Evolutionary conservation across 2,329 filamentous ascomycete genomes (phyloP).

Genomic region (Diaporthe helianthi): DNA sequence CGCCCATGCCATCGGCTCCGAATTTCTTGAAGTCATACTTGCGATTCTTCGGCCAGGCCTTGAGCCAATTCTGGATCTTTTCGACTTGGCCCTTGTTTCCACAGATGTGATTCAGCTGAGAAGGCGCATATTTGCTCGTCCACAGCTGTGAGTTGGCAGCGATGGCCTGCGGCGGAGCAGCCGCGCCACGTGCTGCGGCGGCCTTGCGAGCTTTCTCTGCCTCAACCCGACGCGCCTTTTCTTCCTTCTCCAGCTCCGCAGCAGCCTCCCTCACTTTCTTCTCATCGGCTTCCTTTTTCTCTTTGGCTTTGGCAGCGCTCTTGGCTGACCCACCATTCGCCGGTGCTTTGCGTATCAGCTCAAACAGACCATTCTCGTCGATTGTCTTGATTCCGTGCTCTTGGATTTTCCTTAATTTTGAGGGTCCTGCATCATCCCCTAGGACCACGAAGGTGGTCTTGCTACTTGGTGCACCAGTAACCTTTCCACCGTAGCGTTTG

Average conservation of each 20-base stretch:
- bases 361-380: slow-evolving; percentile 89
- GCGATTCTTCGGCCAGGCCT: slow-evolving; percentile 79
- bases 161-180: slow-evolving; percentile 47
- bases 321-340: slow-evolving; percentile 88
- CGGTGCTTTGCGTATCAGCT: slow-evolving; percentile 80
- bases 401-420: slow-evolving; percentile 87
- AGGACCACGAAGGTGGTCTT: slow-evolving; percentile 96
- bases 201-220: slow-evolving; percentile 62
- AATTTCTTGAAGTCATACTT: slow-evolving; percentile 82
- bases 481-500: slow-evolving; percentile 93
- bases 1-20: slow-evolving; percentile 84
- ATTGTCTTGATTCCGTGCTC: slow-evolving; percentile 87
- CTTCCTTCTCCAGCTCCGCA: slow-evolving; percentile 84
- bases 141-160: slow-evolving; percentile 73
- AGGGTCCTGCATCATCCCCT: slow-evolving; percentile 89
- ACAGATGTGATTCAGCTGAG: slow-evolving; percentile 84
- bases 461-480: slow-evolving; percentile 82
- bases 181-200: slow-evolving; percentile 51
- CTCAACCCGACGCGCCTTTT: slow-evolving; percentile 64
- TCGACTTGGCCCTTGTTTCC: slow-evolving; percentile 93
- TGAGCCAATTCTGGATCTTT: slow-evolving; percentile 87
- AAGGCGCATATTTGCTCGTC: slow-evolving; percentile 95
- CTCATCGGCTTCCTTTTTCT: slow-evolving; percentile 85
- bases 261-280: slow-evolving; percentile 82
- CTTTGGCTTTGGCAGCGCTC: slow-evolving; percentile 82